A percentile compares a stretch with the other conserved stretches of the same genome.
Evolutionary conservation across 108 stramenopile genomes (phyloP).

Genomic region (Seminavis robusta): DNA sequence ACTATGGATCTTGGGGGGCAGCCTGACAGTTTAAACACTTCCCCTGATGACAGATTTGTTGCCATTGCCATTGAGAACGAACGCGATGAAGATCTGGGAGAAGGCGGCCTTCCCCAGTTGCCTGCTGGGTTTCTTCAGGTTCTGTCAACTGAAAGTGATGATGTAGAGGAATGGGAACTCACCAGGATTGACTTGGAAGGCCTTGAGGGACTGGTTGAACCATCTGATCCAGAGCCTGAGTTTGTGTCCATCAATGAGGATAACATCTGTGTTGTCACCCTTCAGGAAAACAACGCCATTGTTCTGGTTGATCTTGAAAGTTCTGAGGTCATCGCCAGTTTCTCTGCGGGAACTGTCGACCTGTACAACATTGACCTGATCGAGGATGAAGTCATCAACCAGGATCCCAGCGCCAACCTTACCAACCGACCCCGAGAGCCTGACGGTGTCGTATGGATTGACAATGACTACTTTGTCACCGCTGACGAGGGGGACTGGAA

Average conservation of each 20-base stretch:
- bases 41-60: constrained; percentile 38
- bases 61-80: constrained; percentile 71
- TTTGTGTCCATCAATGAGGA: constrained; percentile 57
- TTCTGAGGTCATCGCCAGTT: constrained; percentile 28
- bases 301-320: constrained; percentile 45
- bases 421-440: constrained; percentile 44
- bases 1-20: constrained; percentile 42
- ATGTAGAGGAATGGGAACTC: constrained; percentile 34
- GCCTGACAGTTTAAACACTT: constrained; percentile 53
- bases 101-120: constrained; percentile 42
- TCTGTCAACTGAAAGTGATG: constrained; percentile 14
- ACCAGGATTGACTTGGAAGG: constrained; percentile 32
- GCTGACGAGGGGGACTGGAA: constrained; percentile 73
- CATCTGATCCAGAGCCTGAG: constrained; percentile 71
- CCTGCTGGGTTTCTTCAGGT: constrained; percentile 51
- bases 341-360: constrained; percentile 46
- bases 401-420: constrained; percentile 18
- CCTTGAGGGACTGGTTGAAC: constrained; percentile 34
- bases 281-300: constrained; percentile 77
- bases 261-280: constrained; percentile 51
- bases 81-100: constrained; percentile 56
- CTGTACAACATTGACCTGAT: constrained; percentile 39
- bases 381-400: constrained; percentile 51
- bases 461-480: constrained; percentile 52
- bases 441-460: constrained; percentile 66